Base-by-base conservation (phyloP, 2,329 filamentous ascomycete species). In the Colletotrichum cordylinicola region DNA sequence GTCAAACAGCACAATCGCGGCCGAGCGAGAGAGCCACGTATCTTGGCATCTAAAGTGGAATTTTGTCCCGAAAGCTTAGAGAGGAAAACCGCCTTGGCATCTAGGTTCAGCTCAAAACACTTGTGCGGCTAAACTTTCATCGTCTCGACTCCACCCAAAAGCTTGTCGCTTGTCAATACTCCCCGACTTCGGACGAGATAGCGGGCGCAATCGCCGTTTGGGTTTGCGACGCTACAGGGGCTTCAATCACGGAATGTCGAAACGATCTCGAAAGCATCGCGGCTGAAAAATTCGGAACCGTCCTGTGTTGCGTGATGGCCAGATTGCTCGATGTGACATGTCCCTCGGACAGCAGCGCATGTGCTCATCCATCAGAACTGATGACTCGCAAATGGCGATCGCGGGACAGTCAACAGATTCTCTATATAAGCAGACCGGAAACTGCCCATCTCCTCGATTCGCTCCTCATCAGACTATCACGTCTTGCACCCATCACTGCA, bases 41-140 rank as follows among this genome's bases (percentile, higher is more conserved):
- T 55, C 65, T 69, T 69, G 70, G 64, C 66, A 48, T 69, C 39
- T 18, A 43, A 43, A 39, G 35, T 65, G 35, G 35, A 43, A 43
- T 43, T n/a, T 15, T 65, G 61, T 27, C 61, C 35, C 61, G 35
- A 43, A 35, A 52, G 37, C 29, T 16, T 52, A 66, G 15, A 33
- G 24, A n/a, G 29, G 16, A 13, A 48, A 31, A 52, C 16, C 2
- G 24, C 37, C 61, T 43, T 65, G 61, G 61, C 61, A 29, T 43
- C 35, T 31, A 48, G 35, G 35, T 60, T 70, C 29, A 55, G 31
- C 52, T 48, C 55, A 72, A 75, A 72, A 75, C 69, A 72, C 27
- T 9, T 24, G 33, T 72, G 69, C 61, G 55, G 72, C 61, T 72
- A 39, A 75, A 75, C 72, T 35, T 72, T 75, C 69, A 72, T 72